These are phyloP conservation scores for Metschnikowia peoriensis DNA, from an alignment of 805 yeast species.

Conservation along the genomic window DNA sequence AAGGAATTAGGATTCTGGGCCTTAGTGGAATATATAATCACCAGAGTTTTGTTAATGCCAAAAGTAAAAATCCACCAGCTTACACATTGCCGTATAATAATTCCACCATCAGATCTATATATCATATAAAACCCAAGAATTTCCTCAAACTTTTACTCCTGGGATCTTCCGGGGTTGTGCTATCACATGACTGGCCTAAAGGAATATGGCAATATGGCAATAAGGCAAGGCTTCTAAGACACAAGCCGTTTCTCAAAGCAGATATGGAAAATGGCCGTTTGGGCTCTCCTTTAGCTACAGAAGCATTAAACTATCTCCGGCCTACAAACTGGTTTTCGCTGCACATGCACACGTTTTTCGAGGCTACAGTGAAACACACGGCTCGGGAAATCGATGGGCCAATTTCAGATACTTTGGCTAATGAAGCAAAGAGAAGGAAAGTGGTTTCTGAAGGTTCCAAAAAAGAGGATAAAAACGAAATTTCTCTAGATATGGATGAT, in stretches of 20 bases:
- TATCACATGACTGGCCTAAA: constrained; percentile 95
- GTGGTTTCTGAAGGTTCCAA: constrained; percentile 1
- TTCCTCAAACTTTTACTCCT: constrained; percentile 53
- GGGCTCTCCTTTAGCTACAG: constrained; percentile 71
- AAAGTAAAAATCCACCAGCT: constrained; percentile 2
- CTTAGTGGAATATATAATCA: constrained; percentile 78
- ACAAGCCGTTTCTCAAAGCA: constrained; percentile 63
- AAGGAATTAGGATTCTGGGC: constrained; percentile 77
- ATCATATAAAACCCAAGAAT: constrained; percentile 71
- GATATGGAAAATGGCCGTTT: constrained; percentile 61
- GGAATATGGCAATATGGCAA: constrained; percentile 71
- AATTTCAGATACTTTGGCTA: background rate
- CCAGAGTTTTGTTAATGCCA: constrained; percentile 22
- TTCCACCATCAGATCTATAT: constrained; percentile 53
- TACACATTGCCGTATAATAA: constrained; percentile 46
- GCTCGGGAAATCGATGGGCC: constrained; percentile 17
- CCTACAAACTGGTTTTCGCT: constrained; percentile 87
- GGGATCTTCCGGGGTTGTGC: constrained; percentile 48
- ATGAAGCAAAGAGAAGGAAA: constrained; percentile 3
- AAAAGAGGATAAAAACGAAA: constrained; percentile 15
- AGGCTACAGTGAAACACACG: constrained; percentile 51
- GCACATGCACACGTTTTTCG: constrained; percentile 77
- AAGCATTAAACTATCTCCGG: constrained; percentile 48
- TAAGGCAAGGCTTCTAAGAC: constrained; percentile 42
- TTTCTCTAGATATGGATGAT: constrained; percentile 23